Evolutionary conservation across 106 monocot genomes (phyloP).

Genomic region (Iris macrosiphon): DNA sequence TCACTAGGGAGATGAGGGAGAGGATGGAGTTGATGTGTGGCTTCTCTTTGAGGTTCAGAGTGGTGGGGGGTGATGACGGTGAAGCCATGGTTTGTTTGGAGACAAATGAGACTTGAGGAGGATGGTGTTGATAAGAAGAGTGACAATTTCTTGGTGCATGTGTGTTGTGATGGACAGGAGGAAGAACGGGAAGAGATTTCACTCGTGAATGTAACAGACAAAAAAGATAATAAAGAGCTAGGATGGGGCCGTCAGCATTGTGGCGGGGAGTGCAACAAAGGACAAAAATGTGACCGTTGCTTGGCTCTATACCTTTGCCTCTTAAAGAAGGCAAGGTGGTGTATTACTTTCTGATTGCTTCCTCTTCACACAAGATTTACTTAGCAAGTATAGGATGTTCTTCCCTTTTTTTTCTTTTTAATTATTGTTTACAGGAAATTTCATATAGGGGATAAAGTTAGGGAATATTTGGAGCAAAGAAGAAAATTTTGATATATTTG

Average conservation of each 20-base stretch:
- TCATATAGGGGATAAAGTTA: no score
- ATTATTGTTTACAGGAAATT: no score
- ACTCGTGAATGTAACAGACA: conserved; percentile 5
- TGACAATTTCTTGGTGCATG: background rate
- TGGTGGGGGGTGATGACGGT: background rate
- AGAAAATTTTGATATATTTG: no score
- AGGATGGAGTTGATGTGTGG: conserved; percentile 28
- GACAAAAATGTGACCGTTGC: conserved; percentile 15
- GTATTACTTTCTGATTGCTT: no score
- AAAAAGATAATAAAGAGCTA: background rate
- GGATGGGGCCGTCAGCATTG: background rate
- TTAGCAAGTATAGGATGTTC: no score
- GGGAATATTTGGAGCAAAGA: no score
- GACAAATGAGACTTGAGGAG: background rate
- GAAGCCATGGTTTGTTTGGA: background rate
- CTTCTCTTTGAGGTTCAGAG: background rate
- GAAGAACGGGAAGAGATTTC: no score
- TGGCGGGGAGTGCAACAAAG: background rate
- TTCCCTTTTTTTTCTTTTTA: no score
- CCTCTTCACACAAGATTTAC: no score
- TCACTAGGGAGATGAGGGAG: conserved; percentile 28
- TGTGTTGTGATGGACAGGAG: background rate
- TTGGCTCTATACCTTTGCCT: no score
- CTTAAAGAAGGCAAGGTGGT: no score
- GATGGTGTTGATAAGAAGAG: background rate